These are phyloP conservation scores for Torulaspora franciscae DNA, from an alignment of 805 yeast species.

Conservation along the genomic window DNA sequence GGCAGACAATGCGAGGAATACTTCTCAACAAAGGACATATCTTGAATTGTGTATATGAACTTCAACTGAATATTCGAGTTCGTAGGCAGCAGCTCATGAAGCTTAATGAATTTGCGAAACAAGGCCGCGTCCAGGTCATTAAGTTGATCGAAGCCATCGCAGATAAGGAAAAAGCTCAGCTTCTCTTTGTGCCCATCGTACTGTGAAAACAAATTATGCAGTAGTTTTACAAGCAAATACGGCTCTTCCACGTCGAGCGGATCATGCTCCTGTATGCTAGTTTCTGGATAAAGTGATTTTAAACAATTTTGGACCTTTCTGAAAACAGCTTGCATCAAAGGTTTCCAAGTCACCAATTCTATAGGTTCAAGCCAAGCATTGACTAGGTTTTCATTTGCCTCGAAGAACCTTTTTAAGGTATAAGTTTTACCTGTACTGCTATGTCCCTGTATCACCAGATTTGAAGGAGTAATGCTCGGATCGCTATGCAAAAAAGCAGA, in stretches of 20 bases:
- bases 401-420: constrained; percentile 21
- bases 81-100: constrained; percentile 25
- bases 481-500: constrained; percentile 21
- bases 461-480: constrained; percentile 23
- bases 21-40: constrained; percentile 22
- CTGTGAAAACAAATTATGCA: constrained; percentile 17
- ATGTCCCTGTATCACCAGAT: constrained; percentile 30
- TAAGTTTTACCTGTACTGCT: constrained; percentile 31
- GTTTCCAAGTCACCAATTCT: constrained; percentile 35
- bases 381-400: constrained; percentile 13
- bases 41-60: constrained; percentile 26
- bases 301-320: constrained; percentile 24
- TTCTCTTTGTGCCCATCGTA: constrained; percentile 9
- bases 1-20: constrained; percentile 30
- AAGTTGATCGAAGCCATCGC: constrained; percentile 34
- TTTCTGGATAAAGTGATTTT: constrained; percentile 13
- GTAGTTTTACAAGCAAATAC: constrained; percentile 23
- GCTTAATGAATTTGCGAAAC: constrained; percentile 24
- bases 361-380: constrained; percentile 25
- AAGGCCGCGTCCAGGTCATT: constrained; percentile 32
- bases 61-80: constrained; percentile 23
- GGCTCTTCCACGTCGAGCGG: constrained; percentile 32
- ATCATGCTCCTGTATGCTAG: constrained; percentile 18
- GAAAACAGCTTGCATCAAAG: constrained; percentile 30
- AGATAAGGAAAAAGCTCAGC: constrained; percentile 20